Evolutionary conservation across 2,329 filamentous ascomycete species (phyloP), one percentile per base, ranked within the genome.

Genomic region (Pseudocercospora eumusae): DNA sequence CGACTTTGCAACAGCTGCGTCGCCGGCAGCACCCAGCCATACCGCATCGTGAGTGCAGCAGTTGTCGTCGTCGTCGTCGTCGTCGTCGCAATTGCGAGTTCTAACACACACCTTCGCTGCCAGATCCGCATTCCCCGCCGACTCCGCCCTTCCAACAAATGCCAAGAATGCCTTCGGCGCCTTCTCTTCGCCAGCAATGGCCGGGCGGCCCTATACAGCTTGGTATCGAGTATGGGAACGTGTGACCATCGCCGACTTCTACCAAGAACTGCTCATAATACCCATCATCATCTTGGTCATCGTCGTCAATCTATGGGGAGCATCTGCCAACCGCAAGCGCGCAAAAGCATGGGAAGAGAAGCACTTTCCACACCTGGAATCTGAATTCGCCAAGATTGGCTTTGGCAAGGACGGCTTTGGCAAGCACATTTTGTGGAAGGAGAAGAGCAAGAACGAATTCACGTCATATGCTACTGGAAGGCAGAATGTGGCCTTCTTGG

Each of bases 151-250:
- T 13, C 60, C 75, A 15, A 64, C 62, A 36, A 56, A 65, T 58
- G 49, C 63, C 28, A 53, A 56, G 21, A 59, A 59, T 27, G 44
- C 77, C 81, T 23, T 84, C 83, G 60, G 70, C 61, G 62, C 75
- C 28, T 67, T 69, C 64, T 76, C 78, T 15, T 33, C 27, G 10
- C 52, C 52, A 6, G 71, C 76, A 54, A 76, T 77, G 52, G 77
- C 81, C 77, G 82, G 60, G 76, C 82, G 62, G 25, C 90, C 91
- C 13, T 97, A 89, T 77, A 96, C 92, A 56, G 92, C 91, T 82
- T 99, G 95, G 95, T 99, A 98, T 81, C 92, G 92, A 60, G 82
- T 98, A 64, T 95, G 96, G 84, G 93, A 98, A 84, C 92, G 95
- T 73, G 88, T 93, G 72, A 87, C 87, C 25, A 80, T 88, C 63